Conservation (phyloP, 176 grass and related monocot species). For the Aegilops tauschii region DNA sequence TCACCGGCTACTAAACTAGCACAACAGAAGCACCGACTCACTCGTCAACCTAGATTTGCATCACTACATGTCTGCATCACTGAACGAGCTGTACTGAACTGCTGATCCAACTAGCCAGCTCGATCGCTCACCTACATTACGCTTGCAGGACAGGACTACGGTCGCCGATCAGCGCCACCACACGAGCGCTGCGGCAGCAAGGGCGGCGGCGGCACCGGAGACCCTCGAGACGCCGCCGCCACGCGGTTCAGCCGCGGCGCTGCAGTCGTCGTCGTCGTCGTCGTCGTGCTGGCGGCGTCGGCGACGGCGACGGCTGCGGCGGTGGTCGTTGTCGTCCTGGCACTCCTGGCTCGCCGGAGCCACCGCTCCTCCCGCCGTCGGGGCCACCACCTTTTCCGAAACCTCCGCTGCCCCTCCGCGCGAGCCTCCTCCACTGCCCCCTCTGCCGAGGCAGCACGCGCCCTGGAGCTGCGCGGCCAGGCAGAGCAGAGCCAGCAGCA, state of each 20-base stretch:
- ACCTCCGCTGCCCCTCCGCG: neutral
- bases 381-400: neutral
- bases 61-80: too few species aligned
- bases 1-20: too few species aligned
- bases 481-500: neutral
- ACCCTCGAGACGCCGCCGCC: neutral
- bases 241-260: neutral
- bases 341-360: too few species aligned
- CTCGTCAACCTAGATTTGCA: too few species aligned
- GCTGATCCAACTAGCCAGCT: too few species aligned
- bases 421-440: neutral
- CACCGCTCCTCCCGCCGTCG: too few species aligned
- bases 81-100: too few species aligned
- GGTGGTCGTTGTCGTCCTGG: too few species aligned
- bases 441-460: neutral
- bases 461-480: neutral
- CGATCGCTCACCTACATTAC: too few species aligned
- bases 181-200: neutral
- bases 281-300: neutral
- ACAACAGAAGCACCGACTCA: too few species aligned
- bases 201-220: neutral
- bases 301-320: neutral
- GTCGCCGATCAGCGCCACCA: conserved; percentile 2
- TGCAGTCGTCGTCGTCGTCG: neutral
- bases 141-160: too few species aligned